A percentile compares a stretch with the other conserved stretches of the same genome.
These are phyloP conservation scores for Dioscorea alata DNA, from an alignment of 106 monocot species.

Conservation along the genomic window DNA sequence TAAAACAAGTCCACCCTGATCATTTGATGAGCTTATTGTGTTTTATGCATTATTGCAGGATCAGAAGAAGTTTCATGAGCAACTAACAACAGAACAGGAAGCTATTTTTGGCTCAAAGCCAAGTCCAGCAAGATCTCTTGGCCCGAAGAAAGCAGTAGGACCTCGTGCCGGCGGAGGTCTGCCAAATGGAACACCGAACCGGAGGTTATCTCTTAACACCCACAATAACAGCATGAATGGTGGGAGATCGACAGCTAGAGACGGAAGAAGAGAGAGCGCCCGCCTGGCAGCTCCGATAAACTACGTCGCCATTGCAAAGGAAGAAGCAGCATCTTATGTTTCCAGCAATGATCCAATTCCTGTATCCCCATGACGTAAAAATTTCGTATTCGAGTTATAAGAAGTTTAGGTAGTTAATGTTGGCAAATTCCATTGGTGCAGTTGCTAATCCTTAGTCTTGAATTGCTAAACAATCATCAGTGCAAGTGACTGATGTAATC, in stretches of 20 bases:
- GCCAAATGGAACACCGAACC: constrained; percentile 44
- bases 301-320: constrained; percentile 52
- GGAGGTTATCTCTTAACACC: constrained; percentile 49
- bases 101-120: constrained; percentile 63
- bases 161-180: constrained; percentile 47
- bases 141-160: constrained; percentile 53
- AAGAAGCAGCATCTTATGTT: constrained; percentile 37
- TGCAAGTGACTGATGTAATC: too few relatives aligned
- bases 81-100: constrained; percentile 63
- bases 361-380: constrained; percentile 29
- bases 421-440: too few relatives aligned
- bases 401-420: too few relatives aligned
- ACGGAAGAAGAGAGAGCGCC: constrained; percentile 56
- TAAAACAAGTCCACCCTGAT: too few relatives aligned
- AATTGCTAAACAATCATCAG: too few relatives aligned
- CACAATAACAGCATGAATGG: constrained; percentile 25
- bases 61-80: constrained; percentile 84
- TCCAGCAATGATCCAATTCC: constrained; percentile 27
- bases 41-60: constrained; percentile 42
- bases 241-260: constrained; percentile 38
- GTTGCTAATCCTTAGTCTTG: too few relatives aligned
- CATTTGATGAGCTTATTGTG: neutral
- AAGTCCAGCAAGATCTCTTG: constrained; percentile 51
- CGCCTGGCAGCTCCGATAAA: constrained; percentile 56
- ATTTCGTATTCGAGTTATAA: too few relatives aligned